A percentile compares a stretch with the other conserved stretches of the same genome.
Evolutionary conservation across 148 eudicot species (phyloP).

Genomic region (Cornus kousa): DNA sequence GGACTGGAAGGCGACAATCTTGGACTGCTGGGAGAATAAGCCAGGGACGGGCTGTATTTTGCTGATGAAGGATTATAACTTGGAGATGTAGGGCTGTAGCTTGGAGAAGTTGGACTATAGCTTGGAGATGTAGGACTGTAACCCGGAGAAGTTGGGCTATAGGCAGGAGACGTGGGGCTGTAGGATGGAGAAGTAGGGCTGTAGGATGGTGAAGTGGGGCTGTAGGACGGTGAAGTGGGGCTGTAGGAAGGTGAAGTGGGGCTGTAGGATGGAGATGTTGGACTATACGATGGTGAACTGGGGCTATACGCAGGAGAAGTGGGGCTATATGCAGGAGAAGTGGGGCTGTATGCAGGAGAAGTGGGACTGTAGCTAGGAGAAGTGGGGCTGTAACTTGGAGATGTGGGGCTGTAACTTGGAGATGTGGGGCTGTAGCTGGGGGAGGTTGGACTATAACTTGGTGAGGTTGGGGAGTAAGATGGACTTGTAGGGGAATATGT

Average conservation of each 20-base stretch:
- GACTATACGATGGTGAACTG: slow-evolving; percentile 54
- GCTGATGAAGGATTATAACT: slow-evolving; percentile 52
- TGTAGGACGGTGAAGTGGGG: slow-evolving; percentile 58
- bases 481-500: slow-evolving; percentile 51
- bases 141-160: slow-evolving; percentile 58
- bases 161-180: slow-evolving; percentile 56
- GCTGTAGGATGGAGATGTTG: slow-evolving; percentile 57
- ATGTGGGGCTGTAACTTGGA: slow-evolving; percentile 51
- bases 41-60: slow-evolving; percentile 59
- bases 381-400: slow-evolving; percentile 53
- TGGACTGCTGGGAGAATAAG: slow-evolving; percentile 62
- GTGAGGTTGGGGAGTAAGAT: slow-evolving; percentile 46
- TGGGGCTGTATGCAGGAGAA: slow-evolving; percentile 53
- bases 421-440: slow-evolving; percentile 55
- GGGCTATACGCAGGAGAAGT: slow-evolving; percentile 61
- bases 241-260: slow-evolving; percentile 61
- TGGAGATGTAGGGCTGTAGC: slow-evolving; percentile 40
- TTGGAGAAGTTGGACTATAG: slow-evolving; percentile 52
- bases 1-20: slow-evolving; percentile 61
- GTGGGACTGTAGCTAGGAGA: slow-evolving; percentile 57
- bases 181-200: slow-evolving; percentile 56
- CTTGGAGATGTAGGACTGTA: slow-evolving; percentile 62
- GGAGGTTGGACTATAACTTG: slow-evolving; percentile 44
- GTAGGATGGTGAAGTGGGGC: slow-evolving; percentile 56
- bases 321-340: slow-evolving; percentile 58